These are phyloP conservation scores for Fusarium pseudograminearum DNA, from an alignment of 2,329 filamentous ascomycete species.

Conservation along the genomic window DNA sequence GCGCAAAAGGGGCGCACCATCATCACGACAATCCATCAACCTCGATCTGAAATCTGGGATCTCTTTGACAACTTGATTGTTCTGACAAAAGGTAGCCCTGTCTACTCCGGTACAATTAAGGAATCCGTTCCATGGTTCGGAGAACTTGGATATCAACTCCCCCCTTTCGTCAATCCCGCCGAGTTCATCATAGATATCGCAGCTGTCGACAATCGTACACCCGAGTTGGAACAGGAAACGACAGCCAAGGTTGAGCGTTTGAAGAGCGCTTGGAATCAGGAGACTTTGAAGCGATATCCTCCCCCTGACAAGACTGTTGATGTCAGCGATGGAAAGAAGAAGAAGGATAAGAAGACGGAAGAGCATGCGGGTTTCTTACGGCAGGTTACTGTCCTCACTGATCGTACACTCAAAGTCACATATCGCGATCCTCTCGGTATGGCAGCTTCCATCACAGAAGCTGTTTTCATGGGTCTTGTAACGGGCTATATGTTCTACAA, in stretches of 20 bases:
- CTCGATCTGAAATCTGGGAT: slow-evolving; percentile 82
- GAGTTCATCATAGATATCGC: slow-evolving; percentile 81
- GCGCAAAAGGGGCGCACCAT: slow-evolving; percentile 77
- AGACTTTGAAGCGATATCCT: slow-evolving; percentile 49
- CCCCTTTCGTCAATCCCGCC: slow-evolving; percentile 80
- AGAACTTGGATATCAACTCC: slow-evolving; percentile 69
- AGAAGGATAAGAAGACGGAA: slow-evolving; percentile 40
- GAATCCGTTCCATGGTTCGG: slow-evolving; percentile 75
- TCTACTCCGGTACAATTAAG: slow-evolving; percentile 72
- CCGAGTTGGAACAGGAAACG: slow-evolving; percentile 72
- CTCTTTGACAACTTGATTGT: slow-evolving; percentile 80
- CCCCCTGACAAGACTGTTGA: slow-evolving; percentile 33
- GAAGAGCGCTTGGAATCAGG: slow-evolving; percentile 68
- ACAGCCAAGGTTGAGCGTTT: slow-evolving; percentile 70
- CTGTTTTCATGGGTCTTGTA: slow-evolving; percentile 76
- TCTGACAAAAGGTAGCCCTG: slow-evolving; percentile 73
- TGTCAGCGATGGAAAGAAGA: slow-evolving; percentile 22
- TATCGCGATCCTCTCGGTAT: slow-evolving; percentile 83
- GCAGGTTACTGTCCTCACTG: slow-evolving; percentile 74
- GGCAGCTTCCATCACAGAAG: slow-evolving; percentile 76
- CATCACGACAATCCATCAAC: slow-evolving; percentile 81
- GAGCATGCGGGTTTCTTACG: slow-evolving; percentile 69
- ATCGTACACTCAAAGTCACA: slow-evolving; percentile 77
- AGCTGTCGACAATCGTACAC: slow-evolving; percentile 77
- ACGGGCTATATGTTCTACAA: slow-evolving; percentile 79